These are phyloP conservation scores for Galeopsis tetrahit DNA, from an alignment of 257 asterid species.

Conservation along the genomic window DNA sequence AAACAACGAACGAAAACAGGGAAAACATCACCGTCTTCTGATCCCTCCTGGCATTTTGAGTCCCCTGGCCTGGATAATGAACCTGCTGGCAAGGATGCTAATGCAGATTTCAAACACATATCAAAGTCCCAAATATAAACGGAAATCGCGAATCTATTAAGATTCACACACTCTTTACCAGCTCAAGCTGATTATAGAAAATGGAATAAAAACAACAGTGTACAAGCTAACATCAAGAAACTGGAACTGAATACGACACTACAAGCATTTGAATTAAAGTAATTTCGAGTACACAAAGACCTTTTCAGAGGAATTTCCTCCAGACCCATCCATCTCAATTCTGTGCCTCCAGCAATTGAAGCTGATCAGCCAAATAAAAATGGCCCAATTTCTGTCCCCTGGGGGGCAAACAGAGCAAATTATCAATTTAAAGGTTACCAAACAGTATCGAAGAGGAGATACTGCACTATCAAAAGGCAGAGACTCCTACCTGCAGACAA, in stretches of 20 bases:
- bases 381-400: neutral
- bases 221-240: neutral
- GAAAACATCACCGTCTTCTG: neutral
- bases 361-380: neutral
- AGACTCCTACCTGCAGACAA: neutral
- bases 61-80: neutral
- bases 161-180: neutral
- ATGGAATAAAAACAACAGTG: neutral
- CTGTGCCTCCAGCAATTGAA: neutral
- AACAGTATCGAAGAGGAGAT: neutral
- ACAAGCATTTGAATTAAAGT: neutral
- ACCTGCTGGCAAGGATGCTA: slow-evolving; percentile 8
- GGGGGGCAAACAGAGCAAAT: neutral
- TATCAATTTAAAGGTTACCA: neutral
- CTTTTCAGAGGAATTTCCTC: neutral
- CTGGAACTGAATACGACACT: neutral
- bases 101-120: neutral
- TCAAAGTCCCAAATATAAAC: neutral
- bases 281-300: neutral
- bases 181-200: neutral
- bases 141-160: neutral
- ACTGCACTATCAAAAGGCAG: neutral
- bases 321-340: neutral
- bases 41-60: neutral
- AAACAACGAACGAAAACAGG: neutral